Percentiles rank a stretch among this genome's conserved stretches.
phyloP scores from a whole-genome alignment of 257 asterid genomes.

The Ocimum tenuiflorum region DNA sequence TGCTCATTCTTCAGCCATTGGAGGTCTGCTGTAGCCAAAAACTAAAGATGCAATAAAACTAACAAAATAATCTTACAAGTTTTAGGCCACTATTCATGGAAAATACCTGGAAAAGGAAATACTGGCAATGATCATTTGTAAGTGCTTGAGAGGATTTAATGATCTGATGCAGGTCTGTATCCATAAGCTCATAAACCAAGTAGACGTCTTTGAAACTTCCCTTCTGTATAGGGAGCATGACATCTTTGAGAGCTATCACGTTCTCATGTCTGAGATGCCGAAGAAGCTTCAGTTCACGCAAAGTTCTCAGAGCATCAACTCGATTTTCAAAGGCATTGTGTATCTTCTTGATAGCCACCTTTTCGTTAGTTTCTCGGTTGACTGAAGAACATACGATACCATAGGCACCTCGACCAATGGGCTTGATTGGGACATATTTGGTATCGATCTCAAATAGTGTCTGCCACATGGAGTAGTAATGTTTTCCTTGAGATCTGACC shows the following conservation, averaged over 20 bases:
- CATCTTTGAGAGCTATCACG: conserved; percentile 56
- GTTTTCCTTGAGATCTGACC: conserved; percentile 41
- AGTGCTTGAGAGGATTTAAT: conserved; percentile 54
- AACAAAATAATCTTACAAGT: background rate
- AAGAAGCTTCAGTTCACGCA: conserved; percentile 61
- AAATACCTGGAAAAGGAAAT: conserved; percentile 57
- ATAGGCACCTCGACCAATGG: conserved; percentile 65
- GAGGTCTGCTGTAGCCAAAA: background rate
- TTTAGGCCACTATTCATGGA: background rate
- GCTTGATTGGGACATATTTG: conserved; percentile 61
- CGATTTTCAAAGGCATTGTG: conserved; percentile 56
- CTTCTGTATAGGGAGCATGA: conserved; percentile 50
- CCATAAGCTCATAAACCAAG: conserved; percentile 65
- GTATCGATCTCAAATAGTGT: conserved; percentile 54
- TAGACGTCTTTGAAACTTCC: conserved; percentile 58
- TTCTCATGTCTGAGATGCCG: conserved; percentile 61
- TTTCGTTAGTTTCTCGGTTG: conserved; percentile 50
- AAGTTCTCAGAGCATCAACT: conserved; percentile 54
- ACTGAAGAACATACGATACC: conserved; percentile 64
- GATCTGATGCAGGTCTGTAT: conserved; percentile 59
- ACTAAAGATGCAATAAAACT: background rate
- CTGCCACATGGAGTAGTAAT: conserved; percentile 63
- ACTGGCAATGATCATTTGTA: conserved; percentile 59
- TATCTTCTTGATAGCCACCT: conserved; percentile 62
- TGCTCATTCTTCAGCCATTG: background rate